phyloP scores from a whole-genome alignment of 2,329 filamentous ascomycete genomes.

The Cordyceps tenuipes region DNA sequence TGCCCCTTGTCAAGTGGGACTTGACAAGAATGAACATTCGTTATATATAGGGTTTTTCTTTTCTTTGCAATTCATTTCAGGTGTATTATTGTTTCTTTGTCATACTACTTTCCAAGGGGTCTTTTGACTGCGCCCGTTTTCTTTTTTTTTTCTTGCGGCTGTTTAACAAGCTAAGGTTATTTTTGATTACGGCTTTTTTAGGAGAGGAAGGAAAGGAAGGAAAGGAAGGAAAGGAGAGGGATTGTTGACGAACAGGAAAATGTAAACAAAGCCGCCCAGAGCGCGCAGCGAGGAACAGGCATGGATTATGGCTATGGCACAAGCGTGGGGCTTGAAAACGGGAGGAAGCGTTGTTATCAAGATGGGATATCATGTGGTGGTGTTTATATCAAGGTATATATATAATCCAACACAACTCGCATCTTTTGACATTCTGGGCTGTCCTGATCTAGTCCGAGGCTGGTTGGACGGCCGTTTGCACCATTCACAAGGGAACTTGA shows the following conservation, averaged over 20 bases:
- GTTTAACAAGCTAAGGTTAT: not conserved
- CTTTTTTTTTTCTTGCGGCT: not conserved
- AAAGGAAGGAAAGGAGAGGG: not conserved
- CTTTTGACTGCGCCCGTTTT: not conserved
- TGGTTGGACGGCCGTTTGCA: constrained; percentile 1
- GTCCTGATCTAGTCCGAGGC: not conserved
- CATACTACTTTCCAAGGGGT: not conserved
- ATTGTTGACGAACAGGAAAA: not conserved
- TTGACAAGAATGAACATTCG: not conserved
- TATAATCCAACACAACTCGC: constrained; percentile 1
- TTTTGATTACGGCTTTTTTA: not conserved
- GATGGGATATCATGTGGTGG: constrained; percentile 2
- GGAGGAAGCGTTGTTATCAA: not conserved
- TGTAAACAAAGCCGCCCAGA: not conserved
- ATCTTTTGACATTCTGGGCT: not conserved
- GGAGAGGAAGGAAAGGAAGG: not conserved
- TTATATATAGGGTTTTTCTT: constrained; percentile 1
- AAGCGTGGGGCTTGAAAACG: not conserved
- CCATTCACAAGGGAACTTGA: not conserved
- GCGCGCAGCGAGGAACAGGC: not conserved
- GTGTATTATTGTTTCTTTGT: not conserved
- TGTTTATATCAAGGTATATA: not conserved
- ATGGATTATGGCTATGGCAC: not conserved
- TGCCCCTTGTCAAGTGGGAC: not conserved
- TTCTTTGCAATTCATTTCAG: not conserved